Percentiles rank a stretch among this genome's conserved stretches.
phyloP scores from a whole-genome alignment of 2,329 filamentous ascomycete genomes.

The Penicillium digitatum region DNA sequence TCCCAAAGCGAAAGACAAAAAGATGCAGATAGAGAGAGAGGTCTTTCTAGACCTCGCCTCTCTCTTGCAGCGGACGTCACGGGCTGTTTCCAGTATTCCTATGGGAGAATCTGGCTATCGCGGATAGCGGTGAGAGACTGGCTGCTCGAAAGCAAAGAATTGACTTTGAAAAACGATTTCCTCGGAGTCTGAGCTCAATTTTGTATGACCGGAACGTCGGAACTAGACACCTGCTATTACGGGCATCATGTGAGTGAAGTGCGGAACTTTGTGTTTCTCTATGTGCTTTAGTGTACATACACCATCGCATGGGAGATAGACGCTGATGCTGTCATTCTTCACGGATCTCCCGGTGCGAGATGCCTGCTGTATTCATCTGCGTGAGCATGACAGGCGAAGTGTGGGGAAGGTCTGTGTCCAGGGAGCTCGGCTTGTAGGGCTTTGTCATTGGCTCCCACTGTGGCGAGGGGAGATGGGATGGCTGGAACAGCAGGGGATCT shows the following conservation, averaged over 20 bases:
- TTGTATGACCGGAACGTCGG: conserved; percentile 6
- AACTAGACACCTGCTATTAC: neutral
- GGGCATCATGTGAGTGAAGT: conserved; percentile 1
- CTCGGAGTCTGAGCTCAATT: neutral
- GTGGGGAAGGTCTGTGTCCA: conserved; percentile 3
- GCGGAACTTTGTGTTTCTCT: neutral
- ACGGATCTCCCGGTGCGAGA: conserved; percentile 3
- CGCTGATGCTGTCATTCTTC: conserved; percentile 1
- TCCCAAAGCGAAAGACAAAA: neutral
- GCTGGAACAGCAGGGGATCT: neutral
- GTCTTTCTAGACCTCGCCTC: conserved; percentile 5
- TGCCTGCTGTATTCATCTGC: conserved; percentile 6
- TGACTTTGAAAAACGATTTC: conserved; percentile 14
- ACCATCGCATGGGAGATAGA: neutral
- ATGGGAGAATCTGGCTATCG: neutral
- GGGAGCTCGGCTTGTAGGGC: neutral
- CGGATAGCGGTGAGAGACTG: conserved; percentile 15
- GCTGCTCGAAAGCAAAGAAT: conserved; percentile 11
- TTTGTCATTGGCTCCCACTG: neutral
- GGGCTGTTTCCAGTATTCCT: neutral
- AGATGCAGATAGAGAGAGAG: neutral
- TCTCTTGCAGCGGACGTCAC: neutral
- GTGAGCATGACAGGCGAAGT: neutral
- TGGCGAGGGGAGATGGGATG: neutral
- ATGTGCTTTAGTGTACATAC: neutral